These are phyloP conservation scores for Cladophialophora immunda DNA, from an alignment of 2,329 filamentous ascomycete species.

Conservation along the genomic window DNA sequence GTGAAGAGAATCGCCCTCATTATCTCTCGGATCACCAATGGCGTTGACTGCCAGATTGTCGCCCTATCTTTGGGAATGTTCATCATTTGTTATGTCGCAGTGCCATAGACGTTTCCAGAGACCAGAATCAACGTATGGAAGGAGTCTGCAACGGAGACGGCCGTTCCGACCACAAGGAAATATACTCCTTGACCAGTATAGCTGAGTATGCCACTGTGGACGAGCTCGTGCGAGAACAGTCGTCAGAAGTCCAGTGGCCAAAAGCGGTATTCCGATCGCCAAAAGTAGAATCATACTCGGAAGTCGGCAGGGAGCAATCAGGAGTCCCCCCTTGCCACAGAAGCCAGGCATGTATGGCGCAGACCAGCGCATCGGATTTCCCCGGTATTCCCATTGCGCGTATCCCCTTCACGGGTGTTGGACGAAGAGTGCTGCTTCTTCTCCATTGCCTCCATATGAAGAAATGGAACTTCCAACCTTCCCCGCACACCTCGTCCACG, in stretches of 20 bases:
- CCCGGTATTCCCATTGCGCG: background rate
- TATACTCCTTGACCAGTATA: background rate
- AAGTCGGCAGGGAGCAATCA: slow-evolving; percentile 4
- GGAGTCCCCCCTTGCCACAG: background rate
- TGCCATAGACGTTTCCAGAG: background rate
- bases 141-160: background rate
- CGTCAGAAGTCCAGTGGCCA: background rate
- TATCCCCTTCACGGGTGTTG: background rate
- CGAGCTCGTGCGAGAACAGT: background rate
- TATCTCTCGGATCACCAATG: background rate
- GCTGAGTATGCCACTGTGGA: background rate
- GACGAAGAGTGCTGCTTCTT: background rate
- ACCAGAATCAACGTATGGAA: background rate
- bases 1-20: background rate
- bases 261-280: background rate
- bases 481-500: slow-evolving; percentile 21
- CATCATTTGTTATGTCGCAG: background rate
- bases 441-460: slow-evolving; percentile 1
- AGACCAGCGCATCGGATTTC: background rate
- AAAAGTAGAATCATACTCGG: background rate
- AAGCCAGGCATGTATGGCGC: background rate
- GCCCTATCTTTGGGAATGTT: background rate
- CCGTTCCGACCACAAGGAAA: background rate
- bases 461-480: slow-evolving; percentile 1
- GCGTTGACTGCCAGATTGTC: background rate